A percentile compares a stretch with the other conserved stretches of the same genome.
These are phyloP conservation scores for Dothistroma pini DNA, from an alignment of 2,329 filamentous ascomycete species.

Conservation along the genomic window DNA sequence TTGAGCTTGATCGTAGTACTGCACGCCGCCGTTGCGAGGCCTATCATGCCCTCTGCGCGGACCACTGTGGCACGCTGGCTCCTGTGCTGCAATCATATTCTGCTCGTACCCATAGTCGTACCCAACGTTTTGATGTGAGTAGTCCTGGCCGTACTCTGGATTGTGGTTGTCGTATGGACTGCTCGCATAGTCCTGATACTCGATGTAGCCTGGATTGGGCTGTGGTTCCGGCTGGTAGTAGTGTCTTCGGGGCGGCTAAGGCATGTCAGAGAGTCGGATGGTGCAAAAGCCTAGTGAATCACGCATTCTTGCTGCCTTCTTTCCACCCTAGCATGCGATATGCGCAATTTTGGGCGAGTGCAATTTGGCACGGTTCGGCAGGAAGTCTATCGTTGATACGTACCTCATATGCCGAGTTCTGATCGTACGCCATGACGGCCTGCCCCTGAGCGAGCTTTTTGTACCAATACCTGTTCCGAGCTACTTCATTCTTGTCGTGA, in stretches of 20 bases:
- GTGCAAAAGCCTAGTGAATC: neutral
- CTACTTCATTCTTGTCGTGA: neutral
- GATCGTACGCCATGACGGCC: conserved; percentile 26
- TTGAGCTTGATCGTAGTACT: conserved; percentile 15
- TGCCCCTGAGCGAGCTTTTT: neutral
- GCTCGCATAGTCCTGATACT: conserved; percentile 18
- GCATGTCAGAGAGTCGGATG: neutral
- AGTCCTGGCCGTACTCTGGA: conserved; percentile 19
- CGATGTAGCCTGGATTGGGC: conserved; percentile 13
- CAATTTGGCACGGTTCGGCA: conserved; percentile 7
- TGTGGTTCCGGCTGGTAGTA: conserved; percentile 18
- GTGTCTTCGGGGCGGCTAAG: conserved; percentile 18
- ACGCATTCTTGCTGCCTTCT: neutral
- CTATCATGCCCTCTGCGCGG: conserved; percentile 13
- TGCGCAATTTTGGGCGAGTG: neutral
- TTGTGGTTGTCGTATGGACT: conserved; percentile 20
- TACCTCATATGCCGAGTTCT: conserved; percentile 22
- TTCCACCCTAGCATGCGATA: neutral
- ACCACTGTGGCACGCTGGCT: conserved; percentile 11
- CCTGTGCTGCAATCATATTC: conserved; percentile 8
- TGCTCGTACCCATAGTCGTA: conserved; percentile 14
- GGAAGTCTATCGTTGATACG: neutral
- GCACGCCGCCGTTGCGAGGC: conserved; percentile 8
- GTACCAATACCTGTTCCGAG: neutral
- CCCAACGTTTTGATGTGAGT: conserved; percentile 8